A percentile compares a stretch with the other conserved stretches of the same genome.
Evolutionary conservation across 1,139 yeast genomes (phyloP).

Genomic region (Suhomyces wounanorum): DNA sequence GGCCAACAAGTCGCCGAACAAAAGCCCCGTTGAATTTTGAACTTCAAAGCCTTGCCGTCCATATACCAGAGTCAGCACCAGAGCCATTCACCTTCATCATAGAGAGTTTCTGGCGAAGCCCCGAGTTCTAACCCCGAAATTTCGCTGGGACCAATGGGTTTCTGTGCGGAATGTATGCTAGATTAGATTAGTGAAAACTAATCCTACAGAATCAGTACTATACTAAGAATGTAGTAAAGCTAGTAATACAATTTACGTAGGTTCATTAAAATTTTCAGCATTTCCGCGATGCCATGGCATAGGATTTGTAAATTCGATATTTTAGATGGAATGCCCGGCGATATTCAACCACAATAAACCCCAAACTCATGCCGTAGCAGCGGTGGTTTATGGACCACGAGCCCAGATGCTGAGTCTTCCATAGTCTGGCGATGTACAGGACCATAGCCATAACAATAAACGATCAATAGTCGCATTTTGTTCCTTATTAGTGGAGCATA

Average conservation of each 20-base stretch:
- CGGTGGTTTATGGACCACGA: background rate
- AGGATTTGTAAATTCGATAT: background rate
- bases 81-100: too few relatives aligned
- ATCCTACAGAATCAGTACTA: background rate
- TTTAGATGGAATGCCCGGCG: background rate
- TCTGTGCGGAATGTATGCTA: background rate
- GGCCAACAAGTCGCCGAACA: background rate
- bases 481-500: background rate
- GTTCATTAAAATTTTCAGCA: conserved; percentile 4
- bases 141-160: background rate
- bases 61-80: too few relatives aligned
- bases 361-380: too few relatives aligned
- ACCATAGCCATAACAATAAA: background rate
- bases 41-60: background rate
- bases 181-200: background rate
- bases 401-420: background rate
- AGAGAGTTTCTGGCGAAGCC: too few relatives aligned
- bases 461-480: background rate
- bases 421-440: background rate
- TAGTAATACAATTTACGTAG: conserved; percentile 9
- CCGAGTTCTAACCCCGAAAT: background rate
- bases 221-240: conserved; percentile 2
- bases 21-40: background rate
- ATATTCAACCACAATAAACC: background rate
- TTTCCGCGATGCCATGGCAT: conserved; percentile 1